phyloP scores from a whole-genome alignment of 2,329 filamentous ascomycete genomes.

The Lecanicillium sp. region DNA sequence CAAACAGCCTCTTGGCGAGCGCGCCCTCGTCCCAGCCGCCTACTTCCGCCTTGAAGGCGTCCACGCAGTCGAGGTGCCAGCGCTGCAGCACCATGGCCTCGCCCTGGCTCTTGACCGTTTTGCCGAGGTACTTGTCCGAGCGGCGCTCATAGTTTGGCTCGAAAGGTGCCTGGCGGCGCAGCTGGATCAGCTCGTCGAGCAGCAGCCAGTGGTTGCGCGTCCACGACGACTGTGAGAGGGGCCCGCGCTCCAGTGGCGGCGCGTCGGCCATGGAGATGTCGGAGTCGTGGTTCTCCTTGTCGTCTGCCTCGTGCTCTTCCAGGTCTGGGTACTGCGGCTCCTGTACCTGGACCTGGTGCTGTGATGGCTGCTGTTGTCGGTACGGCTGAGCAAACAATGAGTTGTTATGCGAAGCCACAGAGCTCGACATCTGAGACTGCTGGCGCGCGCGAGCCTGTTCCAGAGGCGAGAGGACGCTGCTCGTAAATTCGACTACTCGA shows the following conservation, averaged over 20 bases:
- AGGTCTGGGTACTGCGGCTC: too few relatives aligned
- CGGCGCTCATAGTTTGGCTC: slow-evolving; percentile 18
- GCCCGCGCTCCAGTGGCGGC: slow-evolving; percentile 14
- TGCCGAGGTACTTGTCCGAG: slow-evolving; percentile 35
- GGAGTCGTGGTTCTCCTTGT: slow-evolving; percentile 25
- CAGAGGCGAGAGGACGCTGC: slow-evolving; percentile 38
- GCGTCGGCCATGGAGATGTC: slow-evolving; percentile 20
- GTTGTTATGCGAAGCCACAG: slow-evolving; percentile 11
- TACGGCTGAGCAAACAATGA: slow-evolving; percentile 10
- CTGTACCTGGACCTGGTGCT: too few relatives aligned
- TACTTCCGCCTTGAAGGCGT: slow-evolving; percentile 41
- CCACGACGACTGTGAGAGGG: slow-evolving; percentile 38
- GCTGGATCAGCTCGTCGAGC: slow-evolving; percentile 43
- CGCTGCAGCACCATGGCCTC: slow-evolving; percentile 39
- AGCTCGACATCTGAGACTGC: slow-evolving; percentile 20
- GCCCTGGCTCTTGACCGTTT: slow-evolving; percentile 38
- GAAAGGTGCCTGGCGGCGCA: slow-evolving; percentile 34
- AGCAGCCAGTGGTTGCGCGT: slow-evolving; percentile 45
- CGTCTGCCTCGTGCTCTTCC: slow-evolving; percentile 12
- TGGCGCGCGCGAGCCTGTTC: slow-evolving; percentile 30
- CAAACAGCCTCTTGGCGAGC: slow-evolving; percentile 45
- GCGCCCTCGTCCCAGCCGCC: slow-evolving; percentile 41
- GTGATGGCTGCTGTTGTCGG: slow-evolving; percentile 3
- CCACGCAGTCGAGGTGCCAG: slow-evolving; percentile 52
- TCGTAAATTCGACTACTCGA: slow-evolving; percentile 50